Percentiles rank a stretch among this genome's conserved stretches.
phyloP scores from a whole-genome alignment of 805 yeast genomes.

The Dipodascopsis uninucleata region DNA sequence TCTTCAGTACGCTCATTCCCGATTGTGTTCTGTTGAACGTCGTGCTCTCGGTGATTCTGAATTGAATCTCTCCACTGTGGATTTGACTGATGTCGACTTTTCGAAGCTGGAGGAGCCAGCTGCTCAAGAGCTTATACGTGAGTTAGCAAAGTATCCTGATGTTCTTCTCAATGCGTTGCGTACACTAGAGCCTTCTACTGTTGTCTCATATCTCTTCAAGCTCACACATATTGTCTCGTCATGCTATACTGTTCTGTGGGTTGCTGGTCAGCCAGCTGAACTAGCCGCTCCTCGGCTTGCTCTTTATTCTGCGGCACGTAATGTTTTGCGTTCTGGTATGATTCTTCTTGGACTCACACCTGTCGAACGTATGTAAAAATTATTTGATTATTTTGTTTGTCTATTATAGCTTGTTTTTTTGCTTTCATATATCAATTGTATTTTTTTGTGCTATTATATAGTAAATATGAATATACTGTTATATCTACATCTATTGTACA shows the following conservation, averaged over 20 bases:
- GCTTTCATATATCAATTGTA: too few species aligned
- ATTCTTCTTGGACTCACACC: slow-evolving; percentile 87
- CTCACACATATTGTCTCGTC: slow-evolving; percentile 91
- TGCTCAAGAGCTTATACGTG: slow-evolving; percentile 68
- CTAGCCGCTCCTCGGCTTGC: slow-evolving; percentile 90
- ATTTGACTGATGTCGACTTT: slow-evolving; percentile 48
- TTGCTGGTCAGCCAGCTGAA: slow-evolving; percentile 87
- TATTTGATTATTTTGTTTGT: too few species aligned
- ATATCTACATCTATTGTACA: too few species aligned
- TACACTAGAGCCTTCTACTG: slow-evolving; percentile 86
- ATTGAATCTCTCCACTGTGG: slow-evolving; percentile 28
- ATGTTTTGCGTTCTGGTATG: slow-evolving; percentile 87
- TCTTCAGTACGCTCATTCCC: slow-evolving; percentile 96
- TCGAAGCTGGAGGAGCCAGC: slow-evolving; percentile 64
- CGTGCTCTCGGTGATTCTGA: slow-evolving; percentile 54
- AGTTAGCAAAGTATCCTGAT: slow-evolving; percentile 88
- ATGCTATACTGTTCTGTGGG: slow-evolving; percentile 95
- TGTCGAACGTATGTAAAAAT: slow-evolving; percentile 98
- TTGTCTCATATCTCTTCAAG: slow-evolving; percentile 89
- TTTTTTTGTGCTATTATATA: too few species aligned
- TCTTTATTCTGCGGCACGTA: slow-evolving; percentile 82
- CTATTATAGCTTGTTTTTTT: too few species aligned
- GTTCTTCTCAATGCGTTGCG: slow-evolving; percentile 74
- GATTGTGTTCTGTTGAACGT: slow-evolving; percentile 91
- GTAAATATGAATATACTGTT: too few species aligned